These are phyloP conservation scores for Leishmania mexicana DNA, from an alignment of 208 protist species.

Conservation along the genomic window DNA sequence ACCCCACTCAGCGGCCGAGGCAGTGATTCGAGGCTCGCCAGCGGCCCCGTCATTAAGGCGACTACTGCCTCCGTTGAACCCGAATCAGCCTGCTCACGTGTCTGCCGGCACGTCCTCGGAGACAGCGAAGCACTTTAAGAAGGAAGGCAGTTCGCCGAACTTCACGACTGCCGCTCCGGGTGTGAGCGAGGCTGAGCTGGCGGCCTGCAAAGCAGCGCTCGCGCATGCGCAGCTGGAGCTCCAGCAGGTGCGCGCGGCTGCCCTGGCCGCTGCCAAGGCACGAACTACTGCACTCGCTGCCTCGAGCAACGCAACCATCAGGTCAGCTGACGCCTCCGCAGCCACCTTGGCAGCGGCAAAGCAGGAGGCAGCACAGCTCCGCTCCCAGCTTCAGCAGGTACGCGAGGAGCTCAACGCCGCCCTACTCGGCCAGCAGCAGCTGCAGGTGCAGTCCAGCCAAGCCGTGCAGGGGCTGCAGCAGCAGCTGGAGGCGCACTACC, in stretches of 20 bases:
- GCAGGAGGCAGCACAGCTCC: conserved; percentile 28
- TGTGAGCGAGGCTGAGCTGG: conserved; percentile 28
- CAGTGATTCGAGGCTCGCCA: not conserved
- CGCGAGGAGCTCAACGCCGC: conserved; percentile 41
- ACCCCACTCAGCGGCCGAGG: conserved; percentile 7
- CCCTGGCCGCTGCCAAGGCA: not conserved
- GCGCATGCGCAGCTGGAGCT: conserved; percentile 50
- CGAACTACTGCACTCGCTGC: not conserved
- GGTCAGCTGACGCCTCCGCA: not conserved
- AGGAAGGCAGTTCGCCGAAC: not conserved
- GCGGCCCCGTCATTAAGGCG: not conserved
- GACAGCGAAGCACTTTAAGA: conserved; percentile 1
- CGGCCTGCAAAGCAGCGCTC: conserved; percentile 46
- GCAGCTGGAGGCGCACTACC: conserved; percentile 48
- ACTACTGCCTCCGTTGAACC: conserved; percentile 13
- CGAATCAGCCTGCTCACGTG: not conserved
- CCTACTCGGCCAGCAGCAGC: conserved; percentile 23
- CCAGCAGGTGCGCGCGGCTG: conserved; percentile 35
- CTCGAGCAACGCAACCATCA: not conserved
- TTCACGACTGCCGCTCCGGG: too few species aligned
- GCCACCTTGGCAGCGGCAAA: conserved; percentile 8
- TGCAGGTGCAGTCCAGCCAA: conserved; percentile 6
- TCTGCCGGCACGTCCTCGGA: not conserved
- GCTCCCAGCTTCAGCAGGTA: conserved; percentile 38
- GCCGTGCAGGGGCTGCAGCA: conserved; percentile 15